Conservation (phyloP, 2,329 filamentous ascomycete species). For the Elsinoe fawcettii region DNA sequence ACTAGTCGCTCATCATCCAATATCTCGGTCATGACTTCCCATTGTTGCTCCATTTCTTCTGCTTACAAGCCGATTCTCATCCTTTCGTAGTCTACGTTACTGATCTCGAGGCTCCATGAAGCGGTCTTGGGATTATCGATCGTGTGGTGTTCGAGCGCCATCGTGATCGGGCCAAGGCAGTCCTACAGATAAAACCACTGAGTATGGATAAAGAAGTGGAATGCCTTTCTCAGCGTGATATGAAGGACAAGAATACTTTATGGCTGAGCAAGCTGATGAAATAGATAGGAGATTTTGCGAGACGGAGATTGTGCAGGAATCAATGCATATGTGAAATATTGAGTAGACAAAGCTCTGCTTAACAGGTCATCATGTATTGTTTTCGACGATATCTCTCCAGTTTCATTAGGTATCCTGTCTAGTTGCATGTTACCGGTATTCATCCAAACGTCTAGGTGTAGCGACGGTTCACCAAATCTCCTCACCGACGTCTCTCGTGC, state of each 20-base stretch:
- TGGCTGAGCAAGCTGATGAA: no score
- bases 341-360: no score
- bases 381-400: no score
- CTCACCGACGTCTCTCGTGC: neutral
- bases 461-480: neutral
- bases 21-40: neutral
- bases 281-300: no score
- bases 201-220: no score
- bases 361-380: no score
- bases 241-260: no score
- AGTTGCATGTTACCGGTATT: neutral
- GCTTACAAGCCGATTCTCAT: neutral
- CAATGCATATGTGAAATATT: no score
- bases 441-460: neutral
- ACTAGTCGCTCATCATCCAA: neutral
- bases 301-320: no score
- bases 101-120: neutral
- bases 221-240: no score
- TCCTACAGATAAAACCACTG: neutral
- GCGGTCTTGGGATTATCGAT: constrained; percentile 6
- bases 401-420: no score
- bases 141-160: neutral
- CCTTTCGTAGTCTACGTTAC: neutral
- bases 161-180: neutral
- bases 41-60: constrained; percentile 1